phyloP scores from a whole-genome alignment of 257 asterid genomes.

The Perilla frutescens region DNA sequence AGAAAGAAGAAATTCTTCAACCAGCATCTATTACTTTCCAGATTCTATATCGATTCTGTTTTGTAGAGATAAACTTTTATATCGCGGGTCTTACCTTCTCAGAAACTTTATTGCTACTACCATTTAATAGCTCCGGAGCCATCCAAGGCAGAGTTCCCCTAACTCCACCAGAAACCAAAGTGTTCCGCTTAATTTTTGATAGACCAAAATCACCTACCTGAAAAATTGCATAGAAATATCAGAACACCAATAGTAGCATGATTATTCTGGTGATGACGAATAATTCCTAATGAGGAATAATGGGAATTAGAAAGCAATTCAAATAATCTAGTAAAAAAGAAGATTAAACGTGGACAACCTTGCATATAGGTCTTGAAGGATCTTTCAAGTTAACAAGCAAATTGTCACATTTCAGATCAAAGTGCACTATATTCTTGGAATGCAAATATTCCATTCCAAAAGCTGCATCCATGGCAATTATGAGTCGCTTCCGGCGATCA shows the following conservation, averaged over 20 bases:
- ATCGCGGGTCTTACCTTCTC: slow-evolving; percentile 65
- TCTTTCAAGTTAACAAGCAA: slow-evolving; percentile 87
- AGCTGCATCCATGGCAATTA: slow-evolving; percentile 97
- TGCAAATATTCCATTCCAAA: slow-evolving; percentile 98
- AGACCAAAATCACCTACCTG: slow-evolving; percentile 97
- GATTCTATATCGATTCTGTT: slow-evolving; percentile 25
- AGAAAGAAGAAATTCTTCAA: slow-evolving; percentile 2
- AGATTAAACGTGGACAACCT: slow-evolving; percentile 46
- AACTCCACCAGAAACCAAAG: slow-evolving; percentile 96
- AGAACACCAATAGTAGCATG: slow-evolving; percentile 27
- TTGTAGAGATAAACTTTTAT: slow-evolving; percentile 22
- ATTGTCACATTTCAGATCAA: slow-evolving; percentile 94
- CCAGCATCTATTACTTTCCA: not conserved
- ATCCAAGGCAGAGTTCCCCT: slow-evolving; percentile 98
- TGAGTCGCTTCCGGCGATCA: slow-evolving; percentile 81
- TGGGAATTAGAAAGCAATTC: slow-evolving; percentile 10
- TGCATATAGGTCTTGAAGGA: slow-evolving; percentile 93
- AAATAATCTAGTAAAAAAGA: slow-evolving; percentile 6
- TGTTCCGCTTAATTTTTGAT: slow-evolving; percentile 84
- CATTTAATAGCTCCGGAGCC: slow-evolving; percentile 95
- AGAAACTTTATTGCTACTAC: slow-evolving; percentile 82
- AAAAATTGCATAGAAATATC: slow-evolving; percentile 36
- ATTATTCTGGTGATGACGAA: slow-evolving; percentile 8
- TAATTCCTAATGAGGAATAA: not conserved
- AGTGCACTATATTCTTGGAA: slow-evolving; percentile 92